A percentile compares a stretch with the other conserved stretches of the same genome.
Evolutionary conservation across 2,329 filamentous ascomycete species (phyloP).

Genomic region (Cordyceps cicadae): DNA sequence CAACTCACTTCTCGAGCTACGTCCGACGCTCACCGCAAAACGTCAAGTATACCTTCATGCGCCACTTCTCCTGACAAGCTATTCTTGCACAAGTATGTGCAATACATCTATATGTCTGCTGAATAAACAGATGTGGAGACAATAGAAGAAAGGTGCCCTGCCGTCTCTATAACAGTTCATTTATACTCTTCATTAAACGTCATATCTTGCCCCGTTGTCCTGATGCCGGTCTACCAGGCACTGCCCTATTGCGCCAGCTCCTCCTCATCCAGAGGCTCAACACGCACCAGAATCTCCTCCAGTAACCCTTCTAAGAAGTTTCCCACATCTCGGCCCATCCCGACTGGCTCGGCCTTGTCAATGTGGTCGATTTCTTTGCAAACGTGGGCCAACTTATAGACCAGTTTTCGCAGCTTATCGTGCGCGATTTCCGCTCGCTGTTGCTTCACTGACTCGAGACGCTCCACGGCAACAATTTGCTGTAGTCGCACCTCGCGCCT

Average conservation of each 20-base stretch:
- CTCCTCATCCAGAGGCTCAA: conserved; percentile 80
- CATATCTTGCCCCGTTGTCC: neutral
- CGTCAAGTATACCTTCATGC: neutral
- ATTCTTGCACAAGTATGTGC: neutral
- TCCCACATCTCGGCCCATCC: conserved; percentile 85
- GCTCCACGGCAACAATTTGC: conserved; percentile 17
- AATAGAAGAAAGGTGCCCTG: neutral
- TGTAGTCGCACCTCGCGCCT: conserved; percentile 60
- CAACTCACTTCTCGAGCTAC: neutral
- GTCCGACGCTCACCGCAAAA: neutral
- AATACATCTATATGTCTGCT: neutral
- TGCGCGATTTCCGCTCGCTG: conserved; percentile 66
- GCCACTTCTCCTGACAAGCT: neutral
- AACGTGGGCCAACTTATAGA: conserved; percentile 72
- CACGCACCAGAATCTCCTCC: conserved; percentile 85
- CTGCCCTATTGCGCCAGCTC: conserved; percentile 26
- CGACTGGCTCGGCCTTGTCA: conserved; percentile 79
- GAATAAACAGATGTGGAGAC: neutral
- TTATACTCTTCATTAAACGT: neutral
- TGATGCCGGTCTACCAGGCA: neutral
- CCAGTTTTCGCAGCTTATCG: conserved; percentile 71
- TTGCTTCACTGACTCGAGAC: conserved; percentile 48
- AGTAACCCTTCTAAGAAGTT: conserved; percentile 86
- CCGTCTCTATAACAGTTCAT: neutral
- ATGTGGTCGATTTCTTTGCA: conserved; percentile 87